Evolutionary conservation across 106 monocot species (phyloP).

Genomic region (Apostasia shenzhenica): DNA sequence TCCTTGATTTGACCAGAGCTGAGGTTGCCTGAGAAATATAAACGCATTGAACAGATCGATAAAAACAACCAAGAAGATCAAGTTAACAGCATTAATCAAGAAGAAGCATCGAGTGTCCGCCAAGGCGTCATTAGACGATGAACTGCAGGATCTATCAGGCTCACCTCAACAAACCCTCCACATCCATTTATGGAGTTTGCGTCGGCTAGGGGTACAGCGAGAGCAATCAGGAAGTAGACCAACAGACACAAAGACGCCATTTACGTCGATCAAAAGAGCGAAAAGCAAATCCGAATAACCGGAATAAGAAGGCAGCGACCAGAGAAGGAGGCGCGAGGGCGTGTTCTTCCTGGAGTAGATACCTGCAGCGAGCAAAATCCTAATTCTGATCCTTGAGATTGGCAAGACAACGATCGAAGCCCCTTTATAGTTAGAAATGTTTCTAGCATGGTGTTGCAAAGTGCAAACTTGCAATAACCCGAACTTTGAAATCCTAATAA

Average conservation of each 20-base stretch:
- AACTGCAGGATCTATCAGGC: neutral
- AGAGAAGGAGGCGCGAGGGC: neutral
- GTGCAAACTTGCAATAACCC: no score
- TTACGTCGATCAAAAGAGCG: conserved; percentile 6
- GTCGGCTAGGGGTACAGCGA: conserved; percentile 14
- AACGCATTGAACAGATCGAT: neutral
- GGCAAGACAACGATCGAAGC: no score
- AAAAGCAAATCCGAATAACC: conserved; percentile 12
- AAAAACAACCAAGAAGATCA: neutral
- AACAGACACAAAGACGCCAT: conserved; percentile 21
- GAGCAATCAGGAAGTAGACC: conserved; percentile 22
- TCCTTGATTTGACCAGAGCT: conserved; percentile 51
- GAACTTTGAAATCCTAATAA: no score
- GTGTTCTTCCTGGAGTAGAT: no score
- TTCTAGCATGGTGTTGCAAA: no score
- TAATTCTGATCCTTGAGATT: no score
- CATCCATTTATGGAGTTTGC: conserved; percentile 84
- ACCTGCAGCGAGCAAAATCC: no score
- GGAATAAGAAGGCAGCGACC: neutral
- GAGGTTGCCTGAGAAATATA: conserved; percentile 47
- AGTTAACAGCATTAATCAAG: neutral
- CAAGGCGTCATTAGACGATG: neutral
- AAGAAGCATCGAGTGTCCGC: no score
- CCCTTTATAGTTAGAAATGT: no score
- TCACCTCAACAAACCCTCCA: conserved; percentile 89